These are phyloP conservation scores for Lojkania enalia DNA, from an alignment of 2,329 filamentous ascomycete species.

Conservation along the genomic window DNA sequence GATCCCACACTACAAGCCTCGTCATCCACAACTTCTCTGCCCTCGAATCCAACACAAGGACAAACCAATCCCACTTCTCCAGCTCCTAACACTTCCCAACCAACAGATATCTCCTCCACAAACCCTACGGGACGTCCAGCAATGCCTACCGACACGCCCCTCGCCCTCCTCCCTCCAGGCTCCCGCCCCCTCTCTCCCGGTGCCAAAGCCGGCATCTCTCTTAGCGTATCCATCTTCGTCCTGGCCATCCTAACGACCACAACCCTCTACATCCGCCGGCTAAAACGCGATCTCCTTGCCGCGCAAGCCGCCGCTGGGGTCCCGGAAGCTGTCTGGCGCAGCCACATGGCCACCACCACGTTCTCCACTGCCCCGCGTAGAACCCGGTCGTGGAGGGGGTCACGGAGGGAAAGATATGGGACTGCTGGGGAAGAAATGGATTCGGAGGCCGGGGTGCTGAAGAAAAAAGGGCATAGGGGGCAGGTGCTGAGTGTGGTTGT, in stretches of 20 bases:
- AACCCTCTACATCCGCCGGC: constrained; percentile 29
- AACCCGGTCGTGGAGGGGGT: constrained; percentile 2
- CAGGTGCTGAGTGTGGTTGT: constrained; percentile 27
- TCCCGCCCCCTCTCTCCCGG: constrained; percentile 19
- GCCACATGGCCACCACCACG: constrained; percentile 9
- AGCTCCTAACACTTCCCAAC: not conserved
- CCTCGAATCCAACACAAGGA: constrained; percentile 1
- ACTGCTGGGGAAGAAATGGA: constrained; percentile 3
- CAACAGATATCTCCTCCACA: not conserved
- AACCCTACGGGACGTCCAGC: not conserved
- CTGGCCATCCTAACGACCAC: constrained; percentile 18
- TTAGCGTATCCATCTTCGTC: constrained; percentile 19
- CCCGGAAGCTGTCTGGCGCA: constrained; percentile 17
- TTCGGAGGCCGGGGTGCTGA: constrained; percentile 17
- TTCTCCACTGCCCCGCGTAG: constrained; percentile 2
- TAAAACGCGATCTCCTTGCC: constrained; percentile 25
- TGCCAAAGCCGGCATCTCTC: constrained; percentile 29
- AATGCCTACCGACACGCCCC: constrained; percentile 15
- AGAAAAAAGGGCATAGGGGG: constrained; percentile 25
- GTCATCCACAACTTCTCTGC: not conserved
- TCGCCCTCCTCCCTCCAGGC: constrained; percentile 15
- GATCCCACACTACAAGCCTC: constrained; percentile 2
- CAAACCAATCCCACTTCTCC: no score
- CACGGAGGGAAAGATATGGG: no score
- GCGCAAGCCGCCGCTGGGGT: constrained; percentile 22